Evolutionary conservation across 2,329 filamentous ascomycete species (phyloP), one percentile per base, ranked within the genome.

Genomic region (Pseudodiploospora longispora): DNA sequence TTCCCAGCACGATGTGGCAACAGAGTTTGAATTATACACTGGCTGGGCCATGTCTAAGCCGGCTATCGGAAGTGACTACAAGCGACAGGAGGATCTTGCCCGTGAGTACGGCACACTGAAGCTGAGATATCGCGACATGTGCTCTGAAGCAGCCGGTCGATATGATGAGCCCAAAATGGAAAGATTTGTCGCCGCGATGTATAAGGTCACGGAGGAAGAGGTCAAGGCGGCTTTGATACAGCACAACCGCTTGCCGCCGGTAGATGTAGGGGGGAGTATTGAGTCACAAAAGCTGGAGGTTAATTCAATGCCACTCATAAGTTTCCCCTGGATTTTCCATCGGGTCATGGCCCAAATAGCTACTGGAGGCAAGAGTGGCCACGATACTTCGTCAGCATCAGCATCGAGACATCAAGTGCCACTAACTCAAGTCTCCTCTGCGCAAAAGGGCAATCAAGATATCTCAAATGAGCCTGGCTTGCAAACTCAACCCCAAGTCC

Each of bases 1-100:
- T 80, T 83, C 81, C 2, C 90, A 95, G 55, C 80, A 89, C 52
- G 84, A 85, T 36, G 85, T 97, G 44, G 66, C 70, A 12, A 95
- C 86, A 0, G 93, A 98, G 56, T 96, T 95, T 52, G 93, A 98
- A 62, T 77, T 95, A 8, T 96, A 84, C 81, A 84, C 88, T 0
- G 83, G 87, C 0, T 97, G 96, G 61, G 79, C 90, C 2, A 71
- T 97, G 46, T 75, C 76, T 1, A 87, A 85, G 57, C 85, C 86
- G 6, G 74, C 79, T 1, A 75, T 87, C 28, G 80, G 78, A 31
- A 78, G 74, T 6, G 87, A 93, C 50, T 97, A 94, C 68, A 95
- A 93, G 56, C 78, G 89, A 39, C 82, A 89, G 40, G 91, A 98
- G 61, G 83, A 86, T 10, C 79, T 97, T 30, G 85, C 85, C 0